Evolutionary conservation across 768 basidiomycete genomes (phyloP), one percentile per base, ranked within the genome.

Genomic region (Boletellus sp.): DNA sequence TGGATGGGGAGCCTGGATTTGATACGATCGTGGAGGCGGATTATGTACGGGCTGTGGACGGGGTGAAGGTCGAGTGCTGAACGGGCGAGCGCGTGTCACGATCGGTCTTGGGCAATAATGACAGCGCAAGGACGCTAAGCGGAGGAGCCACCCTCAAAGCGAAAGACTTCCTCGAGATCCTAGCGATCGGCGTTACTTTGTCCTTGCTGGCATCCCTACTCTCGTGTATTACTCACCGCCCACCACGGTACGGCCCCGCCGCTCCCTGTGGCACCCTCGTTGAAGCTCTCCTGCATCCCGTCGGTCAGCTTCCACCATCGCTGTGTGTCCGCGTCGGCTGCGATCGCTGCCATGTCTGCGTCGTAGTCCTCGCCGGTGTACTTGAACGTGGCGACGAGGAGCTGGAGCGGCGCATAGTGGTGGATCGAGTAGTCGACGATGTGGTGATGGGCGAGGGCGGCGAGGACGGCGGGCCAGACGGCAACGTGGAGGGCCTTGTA

Each of bases 321-420:
- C 63, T 76, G 77, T n/a, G 87, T 90, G 60, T 84, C 81, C 15
- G 78, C 72, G 61, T 87, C 84, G 16, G 79, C 78, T 3, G 75
- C 82, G 24, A 88, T 74, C 19, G 62, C 72, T 32, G 69, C 72
- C 86, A 90, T 89, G 57, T 90, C 88, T 13, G 54, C 70, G 36
- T 77, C 79, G 34, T 78, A 88, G 56, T 90, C 78, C 3, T 69
- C 51, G 0, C 87, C 89, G 0, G 73, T 79, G 58, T 90, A 90
- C 59, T 85, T 85, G 75, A 90, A 85, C 39, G 75, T 81, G n/a
- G 87, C 87, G 53, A 90, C 78, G n/a, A 91, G 76, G 36, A 91
- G 75, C 26, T 74, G 74, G 22, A 83, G 70, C 4, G 78, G 77
- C 16, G 80, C 77, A 57, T 83, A 79, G 60, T 87, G 77, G 58